Evolutionary conservation across 2,329 filamentous ascomycete species (phyloP).

Genomic region (Venturia asperata): DNA sequence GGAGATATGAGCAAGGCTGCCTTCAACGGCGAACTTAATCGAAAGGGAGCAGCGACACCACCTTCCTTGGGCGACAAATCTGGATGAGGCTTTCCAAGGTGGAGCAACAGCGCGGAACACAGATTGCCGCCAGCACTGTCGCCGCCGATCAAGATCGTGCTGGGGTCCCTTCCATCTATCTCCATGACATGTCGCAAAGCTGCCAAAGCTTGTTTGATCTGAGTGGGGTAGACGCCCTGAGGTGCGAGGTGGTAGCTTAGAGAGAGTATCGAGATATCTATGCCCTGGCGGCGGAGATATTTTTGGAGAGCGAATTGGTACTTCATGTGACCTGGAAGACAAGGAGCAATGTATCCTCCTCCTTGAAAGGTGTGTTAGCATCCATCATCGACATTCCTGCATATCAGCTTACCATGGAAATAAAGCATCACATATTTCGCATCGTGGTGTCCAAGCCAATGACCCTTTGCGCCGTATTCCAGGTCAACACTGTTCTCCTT

Average conservation of each 20-base stretch:
- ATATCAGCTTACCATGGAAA: slow-evolving; percentile 12
- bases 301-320: slow-evolving; percentile 43
- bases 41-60: slow-evolving; percentile 34
- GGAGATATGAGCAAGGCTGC: slow-evolving; percentile 15
- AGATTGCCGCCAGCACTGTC: slow-evolving; percentile 17
- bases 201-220: slow-evolving; percentile 42
- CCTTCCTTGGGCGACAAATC: slow-evolving; percentile 1
- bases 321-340: slow-evolving; percentile 41
- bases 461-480: slow-evolving; percentile 10
- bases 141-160: slow-evolving; percentile 29
- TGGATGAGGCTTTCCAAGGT: slow-evolving; percentile 14
- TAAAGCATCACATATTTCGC: slow-evolving; percentile 18
- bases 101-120: slow-evolving; percentile 8
- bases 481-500: slow-evolving; percentile 7
- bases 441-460: slow-evolving; percentile 17
- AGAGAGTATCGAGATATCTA: slow-evolving; percentile 45
- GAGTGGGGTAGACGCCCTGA: slow-evolving; percentile 40
- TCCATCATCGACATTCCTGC: neutral
- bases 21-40: slow-evolving; percentile 1
- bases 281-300: slow-evolving; percentile 35
- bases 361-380: slow-evolving; percentile 35
- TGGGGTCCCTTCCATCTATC: slow-evolving; percentile 30
- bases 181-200: slow-evolving; percentile 38
- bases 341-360: slow-evolving; percentile 50
- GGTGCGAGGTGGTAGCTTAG: slow-evolving; percentile 52